Percentiles rank a stretch among this genome's conserved stretches.
These are phyloP conservation scores for Erodium moschatum DNA, from an alignment of 441 rosid genomes.

Conservation along the genomic window DNA sequence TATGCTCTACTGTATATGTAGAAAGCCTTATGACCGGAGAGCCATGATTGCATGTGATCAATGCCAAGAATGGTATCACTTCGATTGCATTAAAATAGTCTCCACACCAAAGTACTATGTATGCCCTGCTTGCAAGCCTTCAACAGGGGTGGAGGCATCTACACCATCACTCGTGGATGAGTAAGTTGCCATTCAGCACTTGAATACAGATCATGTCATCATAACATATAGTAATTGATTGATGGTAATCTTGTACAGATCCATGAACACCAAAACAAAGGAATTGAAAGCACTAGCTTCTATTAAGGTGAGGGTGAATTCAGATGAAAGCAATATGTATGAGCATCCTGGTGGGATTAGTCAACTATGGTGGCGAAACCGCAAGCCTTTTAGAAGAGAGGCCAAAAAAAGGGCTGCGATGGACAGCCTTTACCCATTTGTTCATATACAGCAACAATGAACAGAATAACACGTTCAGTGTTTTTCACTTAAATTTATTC, in stretches of 20 bases:
- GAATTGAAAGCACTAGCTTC: constrained; percentile 42
- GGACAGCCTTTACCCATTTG: constrained; percentile 41
- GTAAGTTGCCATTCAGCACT: constrained; percentile 28
- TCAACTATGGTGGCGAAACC: constrained; percentile 50
- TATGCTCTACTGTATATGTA: constrained; percentile 78
- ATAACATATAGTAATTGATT: not conserved
- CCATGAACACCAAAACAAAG: constrained; percentile 22
- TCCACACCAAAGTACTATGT: constrained; percentile 36
- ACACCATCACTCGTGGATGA: constrained; percentile 22
- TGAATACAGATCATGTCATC: not conserved
- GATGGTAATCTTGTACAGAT: constrained; percentile 21
- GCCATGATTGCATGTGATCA: constrained; percentile 51
- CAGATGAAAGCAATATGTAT: constrained; percentile 12
- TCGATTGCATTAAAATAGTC: constrained; percentile 49
- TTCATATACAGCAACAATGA: constrained; percentile 23
- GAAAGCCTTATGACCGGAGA: constrained; percentile 57
- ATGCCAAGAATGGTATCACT: constrained; percentile 75
- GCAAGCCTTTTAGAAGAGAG: constrained; percentile 62
- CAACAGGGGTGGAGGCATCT: constrained; percentile 20
- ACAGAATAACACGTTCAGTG: constrained; percentile 5
- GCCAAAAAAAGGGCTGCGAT: constrained; percentile 43
- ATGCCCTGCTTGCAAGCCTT: constrained; percentile 77
- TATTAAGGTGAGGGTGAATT: constrained; percentile 11
- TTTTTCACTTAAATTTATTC: constrained; percentile 33
- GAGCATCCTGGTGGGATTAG: constrained; percentile 27